These are phyloP conservation scores for Quercus lobata DNA, from an alignment of 331 rosid species.

Conservation along the genomic window DNA sequence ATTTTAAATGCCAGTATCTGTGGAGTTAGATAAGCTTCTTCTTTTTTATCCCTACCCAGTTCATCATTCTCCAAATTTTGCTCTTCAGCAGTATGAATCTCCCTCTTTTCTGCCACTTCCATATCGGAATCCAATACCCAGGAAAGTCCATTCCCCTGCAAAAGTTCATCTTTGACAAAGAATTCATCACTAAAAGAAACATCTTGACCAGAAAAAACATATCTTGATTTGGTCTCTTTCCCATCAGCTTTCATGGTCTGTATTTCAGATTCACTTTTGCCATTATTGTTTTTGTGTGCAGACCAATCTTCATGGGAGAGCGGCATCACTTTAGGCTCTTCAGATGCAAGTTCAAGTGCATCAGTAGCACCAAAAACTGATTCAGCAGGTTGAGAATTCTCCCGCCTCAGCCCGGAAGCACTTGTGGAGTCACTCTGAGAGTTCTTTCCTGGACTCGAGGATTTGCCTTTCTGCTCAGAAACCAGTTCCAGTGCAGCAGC, in stretches of 20 bases:
- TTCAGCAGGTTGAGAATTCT: constrained; percentile 23
- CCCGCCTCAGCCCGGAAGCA: constrained; percentile 24
- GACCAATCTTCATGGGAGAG: constrained; percentile 21
- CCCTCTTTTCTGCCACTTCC: constrained; percentile 36
- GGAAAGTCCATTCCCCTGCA: constrained; percentile 96
- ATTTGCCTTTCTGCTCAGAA: constrained; percentile 41
- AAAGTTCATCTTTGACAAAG: constrained; percentile 82
- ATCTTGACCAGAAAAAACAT: constrained; percentile 64
- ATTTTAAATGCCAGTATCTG: constrained; percentile 63
- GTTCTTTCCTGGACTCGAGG: constrained; percentile 21
- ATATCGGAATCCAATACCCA: constrained; percentile 83
- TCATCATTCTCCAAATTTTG: constrained; percentile 36
- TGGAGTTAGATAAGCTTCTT: constrained; percentile 35
- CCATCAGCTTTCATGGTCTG: constrained; percentile 27
- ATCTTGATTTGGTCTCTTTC: constrained; percentile 54
- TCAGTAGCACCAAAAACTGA: constrained; percentile 19
- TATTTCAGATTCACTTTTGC: constrained; percentile 20
- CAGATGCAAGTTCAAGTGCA: constrained; percentile 31
- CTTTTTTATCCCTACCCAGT: constrained; percentile 28
- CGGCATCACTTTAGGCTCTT: constrained; percentile 21
- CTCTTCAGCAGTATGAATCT: constrained; percentile 33
- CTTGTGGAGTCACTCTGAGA: constrained; percentile 15
- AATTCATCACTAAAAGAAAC: constrained; percentile 72
- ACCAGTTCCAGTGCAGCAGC: constrained; percentile 79
- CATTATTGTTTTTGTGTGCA: constrained; percentile 22